A percentile compares a stretch with the other conserved stretches of the same genome.
Conservation (phyloP, 352 stramenopile species). For the Phytophthora pisi region DNA sequence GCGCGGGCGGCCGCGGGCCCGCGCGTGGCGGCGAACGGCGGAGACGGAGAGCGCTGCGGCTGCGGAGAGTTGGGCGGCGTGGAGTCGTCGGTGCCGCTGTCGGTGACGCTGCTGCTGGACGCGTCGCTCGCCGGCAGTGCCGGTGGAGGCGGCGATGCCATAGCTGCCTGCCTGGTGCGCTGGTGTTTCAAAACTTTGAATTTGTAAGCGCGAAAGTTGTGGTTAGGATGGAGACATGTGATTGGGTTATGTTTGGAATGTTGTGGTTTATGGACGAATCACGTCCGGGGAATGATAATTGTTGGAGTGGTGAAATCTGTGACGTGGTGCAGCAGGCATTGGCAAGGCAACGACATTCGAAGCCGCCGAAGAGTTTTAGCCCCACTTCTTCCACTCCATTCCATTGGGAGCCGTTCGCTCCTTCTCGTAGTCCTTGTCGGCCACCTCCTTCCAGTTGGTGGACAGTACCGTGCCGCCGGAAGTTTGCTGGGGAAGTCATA, state of each 20-base stretch:
- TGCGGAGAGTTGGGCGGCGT: conserved; percentile 24
- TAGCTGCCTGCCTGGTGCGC: background rate
- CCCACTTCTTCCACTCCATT: conserved; percentile 93
- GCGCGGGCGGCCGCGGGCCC: background rate
- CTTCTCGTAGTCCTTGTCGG: conserved; percentile 91
- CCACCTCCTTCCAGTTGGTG: conserved; percentile 93
- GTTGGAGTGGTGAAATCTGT: background rate
- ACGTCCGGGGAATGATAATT: background rate
- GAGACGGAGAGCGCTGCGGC: conserved; percentile 13
- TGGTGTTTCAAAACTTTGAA: conserved; percentile 22
- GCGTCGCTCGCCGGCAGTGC: conserved; percentile 27
- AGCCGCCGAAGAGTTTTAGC: conserved; percentile 21
- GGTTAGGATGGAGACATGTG: background rate
- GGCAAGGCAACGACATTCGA: background rate
- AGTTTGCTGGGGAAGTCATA: conserved; percentile 70
- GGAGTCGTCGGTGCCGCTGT: conserved; percentile 37
- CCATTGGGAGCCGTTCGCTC: conserved; percentile 82
- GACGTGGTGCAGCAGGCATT: background rate
- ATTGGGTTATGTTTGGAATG: background rate
- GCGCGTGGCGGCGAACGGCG: conserved; percentile 22
- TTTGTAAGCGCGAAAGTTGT: background rate
- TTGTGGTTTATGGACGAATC: conserved; percentile 5
- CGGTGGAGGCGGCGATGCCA: conserved; percentile 20
- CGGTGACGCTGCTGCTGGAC: conserved; percentile 41
- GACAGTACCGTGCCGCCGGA: conserved; percentile 92